Conservation (phyloP, 1,284 basidiomycete genomes). For the Sanghuangporus weigelae region DNA sequence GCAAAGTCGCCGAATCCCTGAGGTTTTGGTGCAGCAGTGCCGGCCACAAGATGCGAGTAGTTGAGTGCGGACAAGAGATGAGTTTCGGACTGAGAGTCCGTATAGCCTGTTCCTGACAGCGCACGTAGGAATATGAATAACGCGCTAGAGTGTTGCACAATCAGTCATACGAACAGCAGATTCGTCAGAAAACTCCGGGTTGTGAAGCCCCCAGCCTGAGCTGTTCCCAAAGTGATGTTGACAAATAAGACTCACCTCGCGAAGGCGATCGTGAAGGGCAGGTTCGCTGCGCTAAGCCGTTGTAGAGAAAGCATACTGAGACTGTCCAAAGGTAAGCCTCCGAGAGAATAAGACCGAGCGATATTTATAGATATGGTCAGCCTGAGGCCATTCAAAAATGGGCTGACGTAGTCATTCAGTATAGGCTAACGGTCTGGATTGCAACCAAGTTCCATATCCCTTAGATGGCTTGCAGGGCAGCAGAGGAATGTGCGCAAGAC, state of each 20-base stretch:
- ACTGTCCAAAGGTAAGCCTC: not conserved
- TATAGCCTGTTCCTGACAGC: constrained; percentile 11
- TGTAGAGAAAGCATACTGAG: not conserved
- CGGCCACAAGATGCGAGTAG: not conserved
- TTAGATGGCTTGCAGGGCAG: no score
- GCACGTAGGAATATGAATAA: constrained; percentile 14
- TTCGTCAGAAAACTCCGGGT: not conserved
- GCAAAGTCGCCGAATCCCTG: constrained; percentile 1
- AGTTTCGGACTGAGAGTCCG: not conserved
- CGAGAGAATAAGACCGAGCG: not conserved
- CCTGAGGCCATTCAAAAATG: not conserved
- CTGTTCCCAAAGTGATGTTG: not conserved
- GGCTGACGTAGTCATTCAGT: no score
- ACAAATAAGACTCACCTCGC: not conserved
- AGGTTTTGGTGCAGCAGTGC: not conserved
- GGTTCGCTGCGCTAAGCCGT: constrained; percentile 8
- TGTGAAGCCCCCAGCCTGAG: not conserved
- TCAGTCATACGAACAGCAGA: not conserved
- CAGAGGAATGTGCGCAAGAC: no score
- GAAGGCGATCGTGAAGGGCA: constrained; percentile 11
- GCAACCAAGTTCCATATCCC: no score
- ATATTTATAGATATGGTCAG: not conserved
- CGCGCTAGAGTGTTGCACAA: not conserved
- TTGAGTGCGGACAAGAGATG: not conserved
- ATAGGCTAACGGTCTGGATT: no score